Conservation (phyloP, 768 basidiomycete genomes). For the Amanita phalloides region DNA sequence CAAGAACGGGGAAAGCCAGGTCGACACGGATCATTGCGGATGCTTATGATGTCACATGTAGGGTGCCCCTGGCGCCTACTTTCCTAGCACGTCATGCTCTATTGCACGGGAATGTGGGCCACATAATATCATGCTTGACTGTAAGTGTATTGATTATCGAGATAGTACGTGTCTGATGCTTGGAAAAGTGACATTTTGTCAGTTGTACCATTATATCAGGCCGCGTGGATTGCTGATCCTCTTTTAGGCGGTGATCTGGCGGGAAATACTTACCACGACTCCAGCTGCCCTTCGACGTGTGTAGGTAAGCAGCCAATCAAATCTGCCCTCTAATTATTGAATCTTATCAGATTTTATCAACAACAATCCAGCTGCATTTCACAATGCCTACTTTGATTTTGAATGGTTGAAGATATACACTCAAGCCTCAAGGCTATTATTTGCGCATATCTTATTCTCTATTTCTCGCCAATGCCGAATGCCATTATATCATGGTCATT, state of each 20-base stretch:
- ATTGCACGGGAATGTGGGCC: constrained; percentile 40
- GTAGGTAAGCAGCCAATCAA: constrained; percentile 24
- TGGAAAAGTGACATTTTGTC: constrained; percentile 48
- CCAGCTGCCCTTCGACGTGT: constrained; percentile 46
- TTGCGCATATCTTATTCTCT: background rate
- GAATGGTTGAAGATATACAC: constrained; percentile 38
- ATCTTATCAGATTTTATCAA: constrained; percentile 42
- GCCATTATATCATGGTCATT: too few species aligned
- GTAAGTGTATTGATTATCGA: constrained; percentile 15
- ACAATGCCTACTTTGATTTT: constrained; percentile 64
- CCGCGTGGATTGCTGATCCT: background rate
- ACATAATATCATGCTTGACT: constrained; percentile 59
- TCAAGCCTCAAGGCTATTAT: background rate
- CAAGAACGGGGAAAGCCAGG: constrained; percentile 23
- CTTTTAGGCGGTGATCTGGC: constrained; percentile 48
- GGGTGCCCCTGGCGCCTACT: constrained; percentile 52
- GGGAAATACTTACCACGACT: constrained; percentile 30
- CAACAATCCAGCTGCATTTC: constrained; percentile 57
- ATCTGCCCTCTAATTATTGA: background rate
- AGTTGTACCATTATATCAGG: constrained; percentile 12
- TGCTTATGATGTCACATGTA: constrained; percentile 10
- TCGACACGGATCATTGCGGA: constrained; percentile 38
- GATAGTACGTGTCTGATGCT: background rate
- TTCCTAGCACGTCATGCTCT: constrained; percentile 50
- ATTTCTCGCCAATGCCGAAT: too few species aligned